Conservation (phyloP, 768 basidiomycete genomes). For the Punctularia strigosozonata region DNA sequence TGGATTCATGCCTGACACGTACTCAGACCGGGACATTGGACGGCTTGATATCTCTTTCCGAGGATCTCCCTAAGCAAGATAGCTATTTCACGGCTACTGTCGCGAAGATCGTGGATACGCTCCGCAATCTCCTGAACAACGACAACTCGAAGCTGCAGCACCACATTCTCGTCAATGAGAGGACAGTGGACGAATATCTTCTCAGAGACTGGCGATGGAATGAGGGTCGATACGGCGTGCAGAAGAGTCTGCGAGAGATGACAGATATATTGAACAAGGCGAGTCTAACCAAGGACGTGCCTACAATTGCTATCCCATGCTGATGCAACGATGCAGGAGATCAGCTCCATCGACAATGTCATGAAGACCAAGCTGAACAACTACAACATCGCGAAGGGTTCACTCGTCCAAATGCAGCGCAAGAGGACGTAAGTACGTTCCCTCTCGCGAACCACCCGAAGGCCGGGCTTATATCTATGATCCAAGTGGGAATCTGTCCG, state of each 20-base stretch:
- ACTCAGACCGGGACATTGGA: slow-evolving; percentile 87
- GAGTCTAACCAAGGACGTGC: slow-evolving; percentile 9
- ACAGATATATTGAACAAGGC: slow-evolving; percentile 83
- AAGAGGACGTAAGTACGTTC: slow-evolving; percentile 68
- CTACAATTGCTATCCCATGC: slow-evolving; percentile 2
- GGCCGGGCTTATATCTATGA: slow-evolving; percentile 1
- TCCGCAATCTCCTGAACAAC: slow-evolving; percentile 84
- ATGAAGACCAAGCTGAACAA: slow-evolving; percentile 86
- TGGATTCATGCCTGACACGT: too few relatives aligned
- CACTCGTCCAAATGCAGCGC: slow-evolving; percentile 82
- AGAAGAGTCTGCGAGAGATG: slow-evolving; percentile 73
- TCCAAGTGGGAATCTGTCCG: slow-evolving; percentile 85
- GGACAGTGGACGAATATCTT: slow-evolving; percentile 67
- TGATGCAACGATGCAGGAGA: slow-evolving; percentile 49
- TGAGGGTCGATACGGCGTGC: slow-evolving; percentile 77
- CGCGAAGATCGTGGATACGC: slow-evolving; percentile 88
- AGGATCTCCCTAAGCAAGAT: slow-evolving; percentile 89
- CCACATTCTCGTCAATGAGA: slow-evolving; percentile 73
- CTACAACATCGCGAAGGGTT: slow-evolving; percentile 92
- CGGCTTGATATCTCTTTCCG: slow-evolving; percentile 76
- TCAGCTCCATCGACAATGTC: slow-evolving; percentile 86
- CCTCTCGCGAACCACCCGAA: slow-evolving; percentile 1
- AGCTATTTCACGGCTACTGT: slow-evolving; percentile 75
- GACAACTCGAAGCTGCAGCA: slow-evolving; percentile 66
- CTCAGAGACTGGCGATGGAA: slow-evolving; percentile 90